Percentiles rank a stretch among this genome's conserved stretches.
Evolutionary conservation across 1,284 basidiomycete genomes (phyloP).

Genomic region (Rhodofomes roseus): DNA sequence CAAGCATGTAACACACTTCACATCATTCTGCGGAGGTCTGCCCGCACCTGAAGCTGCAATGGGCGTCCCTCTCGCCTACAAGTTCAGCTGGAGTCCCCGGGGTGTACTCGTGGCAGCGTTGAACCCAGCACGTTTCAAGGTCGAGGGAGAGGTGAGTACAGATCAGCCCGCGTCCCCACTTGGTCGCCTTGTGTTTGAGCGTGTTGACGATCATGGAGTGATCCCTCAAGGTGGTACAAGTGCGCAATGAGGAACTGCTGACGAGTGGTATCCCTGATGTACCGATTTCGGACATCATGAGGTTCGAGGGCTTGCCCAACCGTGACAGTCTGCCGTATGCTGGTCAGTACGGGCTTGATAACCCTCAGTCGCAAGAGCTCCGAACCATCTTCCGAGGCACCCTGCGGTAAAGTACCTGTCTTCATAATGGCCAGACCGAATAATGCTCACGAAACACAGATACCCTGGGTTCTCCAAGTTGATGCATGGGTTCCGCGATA

Average conservation of each 20-base stretch:
- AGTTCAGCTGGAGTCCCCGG: constrained; percentile 93
- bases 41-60: constrained; percentile 71
- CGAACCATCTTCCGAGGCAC: constrained; percentile 84
- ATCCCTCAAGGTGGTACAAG: constrained; percentile 39
- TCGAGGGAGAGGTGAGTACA: constrained; percentile 49
- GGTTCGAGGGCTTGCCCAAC: constrained; percentile 88
- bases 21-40: constrained; percentile 92
- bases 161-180: background rate
- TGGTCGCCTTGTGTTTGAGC: background rate
- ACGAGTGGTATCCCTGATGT: constrained; percentile 59
- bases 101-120: constrained; percentile 84
- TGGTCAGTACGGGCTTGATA: constrained; percentile 64
- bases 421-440: background rate
- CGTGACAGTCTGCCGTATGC: constrained; percentile 82
- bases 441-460: constrained; percentile 34
- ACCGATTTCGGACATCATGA: constrained; percentile 64
- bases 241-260: constrained; percentile 57
- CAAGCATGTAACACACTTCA: constrained; percentile 74
- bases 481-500: constrained; percentile 69
- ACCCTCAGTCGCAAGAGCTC: constrained; percentile 36
- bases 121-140: constrained; percentile 73
- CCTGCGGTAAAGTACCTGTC: constrained; percentile 49
- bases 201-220: background rate
- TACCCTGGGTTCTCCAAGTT: constrained; percentile 84
- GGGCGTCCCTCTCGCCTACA: constrained; percentile 79